Evolutionary conservation across 495 filamentous ascomycete genomes (phyloP), one percentile per base, ranked within the genome.

Genomic region (Talaromyces trachyspermus): DNA sequence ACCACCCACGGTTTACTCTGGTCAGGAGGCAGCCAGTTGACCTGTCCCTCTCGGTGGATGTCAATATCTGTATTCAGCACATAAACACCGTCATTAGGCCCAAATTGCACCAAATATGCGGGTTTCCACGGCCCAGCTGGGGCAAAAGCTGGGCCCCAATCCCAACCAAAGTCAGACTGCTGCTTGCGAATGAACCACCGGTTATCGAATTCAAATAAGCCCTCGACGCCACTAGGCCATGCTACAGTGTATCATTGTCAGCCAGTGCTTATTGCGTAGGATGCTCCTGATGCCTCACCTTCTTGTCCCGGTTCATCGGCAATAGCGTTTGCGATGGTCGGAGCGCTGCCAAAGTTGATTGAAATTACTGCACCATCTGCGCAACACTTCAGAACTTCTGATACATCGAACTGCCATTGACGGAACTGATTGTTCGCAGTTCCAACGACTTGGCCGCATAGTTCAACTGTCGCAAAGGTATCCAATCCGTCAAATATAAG

Each of bases 121-220:
- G 78, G 75, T 53, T 76, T 72, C 82, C 80, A 86, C 8, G 79
- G 74, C n/a, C 82, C 82, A 8, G 76, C 78, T 1, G 82, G 80
- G 3, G 77, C 68, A 55, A 85, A 83, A 1, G 77, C 79, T 4
- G 82, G 82, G 5, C 80, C 79, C 81, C 81, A 85, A 49, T 84
- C 82, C 80, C 80, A 85, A 8, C 82, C 82, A 55, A 86, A 84
- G 51, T 86, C 82, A 8, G 71, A 80, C 52, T 85, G 81, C 50
- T 85, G 76, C 57, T 85, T 86, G 26, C 82, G 77, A 35, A 84
- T 80, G 42, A 77, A 84, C 63, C 76, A 72, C 4, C 79, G 70
- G 47, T 81, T 74, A 0, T 66, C 57, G 47, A 83, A 81, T 49
- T 68, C 63, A 49, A 61, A 66, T 9, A 53, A 35, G 15, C 60